Percentiles rank a stretch among this genome's conserved stretches.
Evolutionary conservation across 495 filamentous ascomycete species (phyloP).

Genomic region (Neurospora cerealis): DNA sequence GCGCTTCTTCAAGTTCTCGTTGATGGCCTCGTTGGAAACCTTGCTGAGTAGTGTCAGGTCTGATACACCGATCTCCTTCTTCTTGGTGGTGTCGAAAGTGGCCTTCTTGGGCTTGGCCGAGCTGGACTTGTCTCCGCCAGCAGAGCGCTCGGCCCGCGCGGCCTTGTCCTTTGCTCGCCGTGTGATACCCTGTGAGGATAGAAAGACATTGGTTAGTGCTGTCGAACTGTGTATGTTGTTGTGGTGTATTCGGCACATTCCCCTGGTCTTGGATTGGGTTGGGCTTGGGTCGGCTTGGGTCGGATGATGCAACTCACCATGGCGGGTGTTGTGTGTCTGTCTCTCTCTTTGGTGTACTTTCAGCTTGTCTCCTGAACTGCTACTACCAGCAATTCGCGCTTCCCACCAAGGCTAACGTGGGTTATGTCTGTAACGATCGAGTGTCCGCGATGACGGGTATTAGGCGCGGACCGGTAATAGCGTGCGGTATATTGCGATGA

Average conservation of each 20-base stretch:
- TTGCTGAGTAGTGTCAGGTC: constrained; percentile 97
- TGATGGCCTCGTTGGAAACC: constrained; percentile 98
- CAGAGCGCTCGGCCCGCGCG: constrained; percentile 45
- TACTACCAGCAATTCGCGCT: not conserved
- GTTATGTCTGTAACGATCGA: not conserved
- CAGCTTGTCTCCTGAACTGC: not conserved
- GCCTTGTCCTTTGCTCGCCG: constrained; percentile 50
- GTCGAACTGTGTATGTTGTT: not conserved
- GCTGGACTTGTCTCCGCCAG: constrained; percentile 37
- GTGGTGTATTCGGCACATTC: not conserved
- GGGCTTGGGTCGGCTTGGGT: not conserved
- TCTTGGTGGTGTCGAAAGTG: constrained; percentile 88
- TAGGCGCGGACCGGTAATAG: not conserved
- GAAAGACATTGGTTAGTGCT: not conserved
- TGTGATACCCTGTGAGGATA: constrained; percentile 40
- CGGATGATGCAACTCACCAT: constrained; percentile 14
- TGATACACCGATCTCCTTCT: constrained; percentile 98
- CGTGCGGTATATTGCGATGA: not conserved
- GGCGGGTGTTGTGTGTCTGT: constrained; percentile 1
- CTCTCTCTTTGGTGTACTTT: not conserved
- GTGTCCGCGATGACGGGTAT: not conserved
- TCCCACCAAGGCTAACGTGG: not conserved
- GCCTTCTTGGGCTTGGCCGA: constrained; percentile 84
- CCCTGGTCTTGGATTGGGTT: not conserved
- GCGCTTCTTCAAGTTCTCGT: constrained; percentile 94